phyloP scores from a whole-genome alignment of 306 rosid species.

The Rosa chinensis region DNA sequence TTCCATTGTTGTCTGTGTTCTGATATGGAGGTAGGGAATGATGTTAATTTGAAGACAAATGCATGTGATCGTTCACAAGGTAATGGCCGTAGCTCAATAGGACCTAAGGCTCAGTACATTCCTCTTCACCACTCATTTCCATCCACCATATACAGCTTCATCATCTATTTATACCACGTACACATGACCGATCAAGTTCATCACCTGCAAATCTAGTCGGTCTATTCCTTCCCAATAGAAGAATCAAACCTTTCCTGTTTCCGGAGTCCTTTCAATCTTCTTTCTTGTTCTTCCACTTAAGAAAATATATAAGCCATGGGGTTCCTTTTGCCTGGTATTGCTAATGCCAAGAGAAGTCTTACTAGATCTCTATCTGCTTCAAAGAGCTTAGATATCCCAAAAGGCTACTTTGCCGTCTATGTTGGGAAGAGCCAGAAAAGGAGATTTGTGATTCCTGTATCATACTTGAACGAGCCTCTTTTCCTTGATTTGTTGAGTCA shows the following conservation, averaged over 20 bases:
- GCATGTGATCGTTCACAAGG: not conserved
- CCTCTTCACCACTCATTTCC: not conserved
- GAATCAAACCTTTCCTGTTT: not conserved
- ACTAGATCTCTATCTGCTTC: not conserved
- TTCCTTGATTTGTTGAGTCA: slow-evolving; percentile 38
- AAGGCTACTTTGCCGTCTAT: slow-evolving; percentile 49
- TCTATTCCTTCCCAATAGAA: not conserved
- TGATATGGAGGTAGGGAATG: not conserved
- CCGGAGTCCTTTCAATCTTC: not conserved
- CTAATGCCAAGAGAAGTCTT: slow-evolving; percentile 5
- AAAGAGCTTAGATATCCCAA: slow-evolving; percentile 31
- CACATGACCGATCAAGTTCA: not conserved
- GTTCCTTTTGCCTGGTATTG: not conserved
- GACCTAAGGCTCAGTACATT: not conserved
- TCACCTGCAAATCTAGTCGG: not conserved
- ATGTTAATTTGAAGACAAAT: not conserved
- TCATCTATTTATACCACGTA: not conserved
- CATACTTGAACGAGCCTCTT: slow-evolving; percentile 39
- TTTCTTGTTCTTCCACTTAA: not conserved
- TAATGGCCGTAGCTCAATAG: not conserved
- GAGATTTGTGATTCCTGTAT: slow-evolving; percentile 32
- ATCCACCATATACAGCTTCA: not conserved
- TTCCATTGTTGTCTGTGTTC: not conserved
- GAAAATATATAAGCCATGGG: not conserved
- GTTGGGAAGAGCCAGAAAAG: slow-evolving; percentile 48